A percentile compares a stretch with the other conserved stretches of the same genome.
phyloP scores from a whole-genome alignment of 2,329 filamentous ascomycete genomes.

The Aspergillus sp. region DNA sequence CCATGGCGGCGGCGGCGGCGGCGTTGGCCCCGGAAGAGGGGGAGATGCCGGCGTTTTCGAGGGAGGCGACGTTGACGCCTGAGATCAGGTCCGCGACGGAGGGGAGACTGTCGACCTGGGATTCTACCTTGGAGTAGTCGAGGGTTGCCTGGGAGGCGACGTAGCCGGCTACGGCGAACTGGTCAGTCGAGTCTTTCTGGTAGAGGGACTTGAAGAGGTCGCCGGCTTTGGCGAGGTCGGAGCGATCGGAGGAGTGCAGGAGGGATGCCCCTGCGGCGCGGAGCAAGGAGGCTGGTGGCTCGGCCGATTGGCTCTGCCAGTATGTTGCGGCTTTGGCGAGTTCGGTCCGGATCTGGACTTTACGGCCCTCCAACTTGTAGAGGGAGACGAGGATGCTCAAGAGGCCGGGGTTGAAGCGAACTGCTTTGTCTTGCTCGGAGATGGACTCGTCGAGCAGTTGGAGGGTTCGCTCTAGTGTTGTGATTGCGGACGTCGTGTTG shows the following conservation, averaged over 20 bases:
- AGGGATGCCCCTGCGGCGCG: conserved; percentile 81
- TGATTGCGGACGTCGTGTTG: conserved; percentile 72
- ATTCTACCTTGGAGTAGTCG: conserved; percentile 39
- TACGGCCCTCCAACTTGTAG: conserved; percentile 74
- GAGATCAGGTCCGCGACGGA: conserved; percentile 44
- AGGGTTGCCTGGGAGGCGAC: conserved; percentile 73
- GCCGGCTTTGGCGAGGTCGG: conserved; percentile 70
- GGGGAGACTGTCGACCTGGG: conserved; percentile 42
- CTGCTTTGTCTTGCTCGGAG: conserved; percentile 60
- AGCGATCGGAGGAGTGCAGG: conserved; percentile 69
- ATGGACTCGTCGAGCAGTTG: conserved; percentile 66
- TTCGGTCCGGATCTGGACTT: conserved; percentile 69
- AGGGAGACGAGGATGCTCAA: conserved; percentile 78
- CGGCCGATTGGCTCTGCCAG: conserved; percentile 67
- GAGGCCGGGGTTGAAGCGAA: conserved; percentile 80
- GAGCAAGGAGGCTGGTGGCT: conserved; percentile 65
- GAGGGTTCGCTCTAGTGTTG: conserved; percentile 75
- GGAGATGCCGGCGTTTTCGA: conserved; percentile 49
- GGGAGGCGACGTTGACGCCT: conserved; percentile 45
- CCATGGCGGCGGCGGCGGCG: conserved; percentile 34
- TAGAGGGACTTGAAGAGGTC: conserved; percentile 77
- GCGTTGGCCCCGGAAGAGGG: conserved; percentile 35
- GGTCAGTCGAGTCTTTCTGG: conserved; percentile 64
- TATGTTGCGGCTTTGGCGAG: conserved; percentile 77
- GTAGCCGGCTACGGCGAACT: conserved; percentile 75